These are phyloP conservation scores for Aaosphaeria pasadenensis DNA, from an alignment of 2,329 filamentous ascomycete genomes.

Conservation along the genomic window DNA sequence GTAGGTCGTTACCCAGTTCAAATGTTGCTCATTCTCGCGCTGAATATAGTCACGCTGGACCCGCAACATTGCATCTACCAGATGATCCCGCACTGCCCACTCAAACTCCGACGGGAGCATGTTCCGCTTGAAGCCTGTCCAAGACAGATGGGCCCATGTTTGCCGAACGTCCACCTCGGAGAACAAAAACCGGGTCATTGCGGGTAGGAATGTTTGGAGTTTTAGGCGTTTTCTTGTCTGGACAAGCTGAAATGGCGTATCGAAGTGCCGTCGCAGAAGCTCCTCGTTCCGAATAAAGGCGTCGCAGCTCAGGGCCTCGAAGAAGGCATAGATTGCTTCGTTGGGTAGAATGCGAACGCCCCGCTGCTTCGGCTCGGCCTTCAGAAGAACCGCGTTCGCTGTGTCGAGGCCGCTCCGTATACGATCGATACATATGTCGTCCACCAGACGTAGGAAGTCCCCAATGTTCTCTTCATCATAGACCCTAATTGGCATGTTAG, in stretches of 20 bases:
- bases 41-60: constrained; percentile 59
- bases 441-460: constrained; percentile 43
- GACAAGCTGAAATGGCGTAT: constrained; percentile 77
- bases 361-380: constrained; percentile 50
- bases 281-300: constrained; percentile 64
- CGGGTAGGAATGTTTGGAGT: constrained; percentile 72
- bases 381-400: constrained; percentile 39
- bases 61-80: constrained; percentile 64
- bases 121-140: constrained; percentile 62
- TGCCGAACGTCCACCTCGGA: constrained; percentile 62
- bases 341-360: constrained; percentile 51
- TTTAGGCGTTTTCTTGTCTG: constrained; percentile 77
- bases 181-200: constrained; percentile 83
- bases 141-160: constrained; percentile 67
- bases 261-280: constrained; percentile 61
- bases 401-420: constrained; percentile 43
- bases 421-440: constrained; percentile 44
- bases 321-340: constrained; percentile 73
- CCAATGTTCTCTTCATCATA: constrained; percentile 46
- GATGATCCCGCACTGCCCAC: constrained; percentile 75
- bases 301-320: constrained; percentile 83
- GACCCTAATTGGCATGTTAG: constrained; percentile 18
- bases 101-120: constrained; percentile 77
- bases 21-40: constrained; percentile 48
- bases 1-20: constrained; percentile 63